Conservation (phyloP, 176 grass and related monocot genomes). For the Saccharum spontaneum region DNA sequence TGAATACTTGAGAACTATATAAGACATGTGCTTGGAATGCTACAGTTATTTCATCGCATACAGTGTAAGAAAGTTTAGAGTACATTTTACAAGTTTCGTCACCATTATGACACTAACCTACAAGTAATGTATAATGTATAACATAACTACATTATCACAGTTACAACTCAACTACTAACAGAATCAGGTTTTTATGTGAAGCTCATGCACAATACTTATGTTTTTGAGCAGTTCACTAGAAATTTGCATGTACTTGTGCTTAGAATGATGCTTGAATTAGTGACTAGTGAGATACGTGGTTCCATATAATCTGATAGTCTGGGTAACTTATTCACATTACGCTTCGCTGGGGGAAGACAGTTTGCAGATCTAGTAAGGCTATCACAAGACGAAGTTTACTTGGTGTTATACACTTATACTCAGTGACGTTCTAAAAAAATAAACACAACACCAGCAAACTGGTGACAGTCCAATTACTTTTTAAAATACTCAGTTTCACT, state of each 20-base stretch:
- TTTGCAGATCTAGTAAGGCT: neutral
- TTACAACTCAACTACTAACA: neutral
- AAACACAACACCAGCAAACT: neutral
- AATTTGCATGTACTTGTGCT: neutral
- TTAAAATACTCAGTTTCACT: neutral
- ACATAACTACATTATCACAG: neutral
- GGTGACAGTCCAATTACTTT: neutral
- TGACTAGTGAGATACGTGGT: neutral
- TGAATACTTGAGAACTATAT: constrained; percentile 21
- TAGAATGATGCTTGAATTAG: neutral
- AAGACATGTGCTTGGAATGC: neutral
- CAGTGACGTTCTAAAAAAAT: neutral
- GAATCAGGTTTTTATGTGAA: neutral
- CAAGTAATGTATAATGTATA: neutral
- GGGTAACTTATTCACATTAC: neutral
- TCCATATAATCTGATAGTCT: neutral
- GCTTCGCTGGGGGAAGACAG: neutral
- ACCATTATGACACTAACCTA: neutral
- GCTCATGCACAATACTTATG: neutral
- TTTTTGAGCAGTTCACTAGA: neutral
- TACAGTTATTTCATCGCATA: neutral
- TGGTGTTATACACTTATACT: neutral
- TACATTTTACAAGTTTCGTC: neutral
- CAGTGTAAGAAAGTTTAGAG: neutral
- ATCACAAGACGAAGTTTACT: constrained; percentile 10